These are phyloP conservation scores for Pulveroboletus sp. DNA, from an alignment of 768 basidiomycete genomes.

Conservation along the genomic window DNA sequence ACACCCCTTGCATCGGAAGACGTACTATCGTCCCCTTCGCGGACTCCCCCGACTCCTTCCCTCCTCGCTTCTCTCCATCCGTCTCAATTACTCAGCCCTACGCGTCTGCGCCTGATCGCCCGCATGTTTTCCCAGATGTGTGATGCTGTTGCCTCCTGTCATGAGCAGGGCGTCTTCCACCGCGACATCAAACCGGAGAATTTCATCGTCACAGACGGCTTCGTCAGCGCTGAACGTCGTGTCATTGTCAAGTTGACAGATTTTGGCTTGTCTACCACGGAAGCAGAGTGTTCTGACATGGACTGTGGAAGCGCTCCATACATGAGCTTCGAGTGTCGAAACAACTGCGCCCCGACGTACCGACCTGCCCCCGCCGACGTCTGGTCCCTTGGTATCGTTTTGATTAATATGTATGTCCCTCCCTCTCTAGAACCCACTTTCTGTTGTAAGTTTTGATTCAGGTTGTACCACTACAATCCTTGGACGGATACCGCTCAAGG, in stretches of 20 bases:
- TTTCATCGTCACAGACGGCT: slow-evolving; percentile 89
- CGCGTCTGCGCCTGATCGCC: slow-evolving; percentile 86
- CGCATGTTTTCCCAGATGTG: slow-evolving; percentile 99
- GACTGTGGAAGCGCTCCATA: slow-evolving; percentile 98
- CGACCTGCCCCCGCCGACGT: slow-evolving; percentile 93
- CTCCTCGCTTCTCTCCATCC: slow-evolving; percentile 81
- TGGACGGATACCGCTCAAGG: slow-evolving; percentile 93
- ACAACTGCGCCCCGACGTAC: slow-evolving; percentile 94
- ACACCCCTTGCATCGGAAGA: slow-evolving; percentile 29
- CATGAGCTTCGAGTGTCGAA: slow-evolving; percentile 99
- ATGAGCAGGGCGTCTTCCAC: slow-evolving; percentile 86
- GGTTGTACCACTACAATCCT: slow-evolving; percentile 97
- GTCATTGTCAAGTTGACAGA: slow-evolving; percentile 96
- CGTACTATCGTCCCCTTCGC: slow-evolving; percentile 33
- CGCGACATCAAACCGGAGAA: slow-evolving; percentile 99
- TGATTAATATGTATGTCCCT: slow-evolving; percentile 86
- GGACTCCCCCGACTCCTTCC: slow-evolving; percentile 90
- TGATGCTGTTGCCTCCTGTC: slow-evolving; percentile 92
- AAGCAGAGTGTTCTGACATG: slow-evolving; percentile 87
- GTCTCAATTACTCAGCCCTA: slow-evolving; percentile 76
- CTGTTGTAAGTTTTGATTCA: slow-evolving; percentile 25
- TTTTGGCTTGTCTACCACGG: slow-evolving; percentile 91
- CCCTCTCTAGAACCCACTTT: not conserved
- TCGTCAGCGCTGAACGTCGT: slow-evolving; percentile 65
- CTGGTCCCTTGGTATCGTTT: slow-evolving; percentile 97